A percentile compares a stretch with the other conserved stretches of the same genome.
phyloP scores from a whole-genome alignment of 805 yeast genomes.

The Lachancea quebecensis region DNA sequence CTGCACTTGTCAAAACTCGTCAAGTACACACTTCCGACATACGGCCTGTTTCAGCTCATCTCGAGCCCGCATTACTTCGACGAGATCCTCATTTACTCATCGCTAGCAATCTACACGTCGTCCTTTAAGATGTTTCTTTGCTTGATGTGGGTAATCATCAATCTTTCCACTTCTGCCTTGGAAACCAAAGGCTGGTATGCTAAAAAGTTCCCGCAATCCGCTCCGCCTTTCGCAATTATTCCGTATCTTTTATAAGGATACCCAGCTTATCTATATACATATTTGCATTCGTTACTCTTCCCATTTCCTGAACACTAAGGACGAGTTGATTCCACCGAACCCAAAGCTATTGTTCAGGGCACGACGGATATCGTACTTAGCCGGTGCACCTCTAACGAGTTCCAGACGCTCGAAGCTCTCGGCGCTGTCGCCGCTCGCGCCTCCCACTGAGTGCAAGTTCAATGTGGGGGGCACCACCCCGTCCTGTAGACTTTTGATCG shows the following conservation, averaged over 20 bases:
- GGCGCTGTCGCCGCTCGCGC: constrained; percentile 39
- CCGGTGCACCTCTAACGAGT: constrained; percentile 48
- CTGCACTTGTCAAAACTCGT: constrained; percentile 39
- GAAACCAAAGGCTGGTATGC: constrained; percentile 46
- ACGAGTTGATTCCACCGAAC: constrained; percentile 92
- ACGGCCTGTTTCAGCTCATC: constrained; percentile 42
- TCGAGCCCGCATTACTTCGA: constrained; percentile 67
- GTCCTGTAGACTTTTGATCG: constrained; percentile 56
- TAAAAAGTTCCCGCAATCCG: constrained; percentile 13
- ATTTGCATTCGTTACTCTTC: background rate
- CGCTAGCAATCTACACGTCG: constrained; percentile 17
- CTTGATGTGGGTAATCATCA: constrained; percentile 33
- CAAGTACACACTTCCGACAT: constrained; percentile 52
- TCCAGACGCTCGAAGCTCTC: constrained; percentile 39
- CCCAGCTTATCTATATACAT: too few relatives aligned
- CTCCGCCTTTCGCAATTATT: constrained; percentile 7
- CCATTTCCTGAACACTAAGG: constrained; percentile 47
- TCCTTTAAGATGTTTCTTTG: constrained; percentile 16
- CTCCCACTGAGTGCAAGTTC: constrained; percentile 54
- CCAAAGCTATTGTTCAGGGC: constrained; percentile 92
- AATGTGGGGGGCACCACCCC: constrained; percentile 70
- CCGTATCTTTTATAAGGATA: constrained; percentile 6
- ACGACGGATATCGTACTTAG: constrained; percentile 37
- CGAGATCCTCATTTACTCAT: constrained; percentile 50
- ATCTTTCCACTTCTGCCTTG: constrained; percentile 48